These are phyloP conservation scores for Crataegus laevigata DNA, from an alignment of 306 rosid genomes.

Conservation along the genomic window DNA sequence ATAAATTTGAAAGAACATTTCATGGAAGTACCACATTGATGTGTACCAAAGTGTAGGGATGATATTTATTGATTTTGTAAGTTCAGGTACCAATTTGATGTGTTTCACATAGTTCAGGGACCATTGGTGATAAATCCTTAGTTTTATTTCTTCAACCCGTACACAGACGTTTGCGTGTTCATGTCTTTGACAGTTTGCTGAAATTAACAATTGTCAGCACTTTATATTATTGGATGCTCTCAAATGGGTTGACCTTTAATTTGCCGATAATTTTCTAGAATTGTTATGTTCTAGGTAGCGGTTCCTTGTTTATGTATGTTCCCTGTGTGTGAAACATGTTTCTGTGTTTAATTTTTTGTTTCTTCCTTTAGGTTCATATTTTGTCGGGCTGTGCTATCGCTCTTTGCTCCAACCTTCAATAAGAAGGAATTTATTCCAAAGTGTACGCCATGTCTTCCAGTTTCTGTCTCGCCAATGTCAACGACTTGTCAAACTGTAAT, in stretches of 20 bases:
- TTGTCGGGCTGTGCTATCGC: conserved; percentile 54
- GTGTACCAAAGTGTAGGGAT: too few relatives aligned
- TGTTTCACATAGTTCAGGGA: too few relatives aligned
- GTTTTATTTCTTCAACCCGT: too few relatives aligned
- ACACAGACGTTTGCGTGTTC: too few relatives aligned
- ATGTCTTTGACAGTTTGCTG: too few relatives aligned
- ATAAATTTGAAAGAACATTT: too few relatives aligned
- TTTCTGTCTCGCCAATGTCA: conserved; percentile 27
- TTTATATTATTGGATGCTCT: neutral
- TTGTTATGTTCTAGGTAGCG: neutral
- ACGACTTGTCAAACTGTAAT: conserved; percentile 36
- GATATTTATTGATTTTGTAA: too few relatives aligned
- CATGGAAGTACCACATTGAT: too few relatives aligned
- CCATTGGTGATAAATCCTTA: too few relatives aligned
- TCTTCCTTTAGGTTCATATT: conserved; percentile 63
- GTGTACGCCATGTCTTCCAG: conserved; percentile 68
- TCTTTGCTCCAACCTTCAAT: conserved; percentile 48
- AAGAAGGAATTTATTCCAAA: conserved; percentile 57
- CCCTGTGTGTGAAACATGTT: neutral
- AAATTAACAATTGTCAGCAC: too few relatives aligned
- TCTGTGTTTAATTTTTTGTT: neutral
- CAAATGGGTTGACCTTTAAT: neutral
- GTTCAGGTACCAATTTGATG: too few relatives aligned
- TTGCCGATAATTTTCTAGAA: neutral
- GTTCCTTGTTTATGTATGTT: neutral